These are phyloP conservation scores for Leishmania tarentolae DNA, from an alignment of 208 protist genomes.

Conservation along the genomic window DNA sequence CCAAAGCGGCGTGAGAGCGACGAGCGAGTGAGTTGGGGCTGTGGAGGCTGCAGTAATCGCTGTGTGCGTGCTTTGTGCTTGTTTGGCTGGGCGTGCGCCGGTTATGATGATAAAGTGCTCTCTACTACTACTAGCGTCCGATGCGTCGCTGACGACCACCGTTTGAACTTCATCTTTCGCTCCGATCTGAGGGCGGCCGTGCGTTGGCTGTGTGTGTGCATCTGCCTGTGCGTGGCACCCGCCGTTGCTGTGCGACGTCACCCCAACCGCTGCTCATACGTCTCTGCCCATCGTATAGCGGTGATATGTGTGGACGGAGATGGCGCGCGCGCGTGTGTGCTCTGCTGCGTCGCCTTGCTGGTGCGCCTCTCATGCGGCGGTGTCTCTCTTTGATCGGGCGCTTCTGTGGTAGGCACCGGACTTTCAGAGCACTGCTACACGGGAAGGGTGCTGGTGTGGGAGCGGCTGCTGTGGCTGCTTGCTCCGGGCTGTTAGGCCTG, in stretches of 20 bases:
- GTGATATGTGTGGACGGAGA: conserved; percentile 39
- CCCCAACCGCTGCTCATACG: conserved; percentile 31
- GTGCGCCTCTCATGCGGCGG: background rate
- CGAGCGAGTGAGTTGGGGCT: background rate
- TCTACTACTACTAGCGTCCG: conserved; percentile 30
- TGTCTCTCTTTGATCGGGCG: conserved; percentile 6
- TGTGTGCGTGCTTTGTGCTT: background rate
- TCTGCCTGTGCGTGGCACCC: background rate
- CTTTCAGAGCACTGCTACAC: conserved; percentile 21
- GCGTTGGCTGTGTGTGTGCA: background rate
- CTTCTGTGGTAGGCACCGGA: conserved; percentile 8
- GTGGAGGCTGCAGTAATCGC: background rate
- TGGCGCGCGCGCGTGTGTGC: background rate
- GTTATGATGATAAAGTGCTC: conserved; percentile 36
- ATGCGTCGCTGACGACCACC: conserved; percentile 28
- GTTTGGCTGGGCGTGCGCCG: background rate
- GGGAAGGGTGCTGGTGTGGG: background rate
- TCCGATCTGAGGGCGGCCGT: conserved; percentile 46
- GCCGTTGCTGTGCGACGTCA: conserved; percentile 13
- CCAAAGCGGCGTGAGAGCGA: conserved; percentile 25
- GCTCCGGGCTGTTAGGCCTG: background rate
- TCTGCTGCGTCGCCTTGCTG: background rate
- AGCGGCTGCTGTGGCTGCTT: background rate
- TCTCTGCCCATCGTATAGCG: conserved; percentile 21
- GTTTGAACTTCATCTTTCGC: conserved; percentile 61